phyloP scores from a whole-genome alignment of 371 early-diverging fungal species.

The Lichtheimia corymbifera region DNA sequence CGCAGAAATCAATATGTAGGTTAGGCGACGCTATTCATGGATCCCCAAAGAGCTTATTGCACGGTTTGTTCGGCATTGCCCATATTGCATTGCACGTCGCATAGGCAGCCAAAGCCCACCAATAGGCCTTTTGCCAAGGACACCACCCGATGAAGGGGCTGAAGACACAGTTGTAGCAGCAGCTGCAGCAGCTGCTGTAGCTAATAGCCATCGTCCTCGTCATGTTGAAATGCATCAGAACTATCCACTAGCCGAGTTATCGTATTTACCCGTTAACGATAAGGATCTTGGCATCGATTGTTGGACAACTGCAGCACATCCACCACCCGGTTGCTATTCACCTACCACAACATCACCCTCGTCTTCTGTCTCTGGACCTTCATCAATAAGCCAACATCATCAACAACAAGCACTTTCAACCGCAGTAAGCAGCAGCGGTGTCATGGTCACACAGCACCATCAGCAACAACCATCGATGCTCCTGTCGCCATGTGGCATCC shows the following conservation, averaged over 20 bases:
- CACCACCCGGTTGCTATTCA: neutral
- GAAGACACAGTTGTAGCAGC: neutral
- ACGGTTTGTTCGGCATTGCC: slow-evolving; percentile 54
- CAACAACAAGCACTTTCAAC: neutral
- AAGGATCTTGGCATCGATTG: neutral
- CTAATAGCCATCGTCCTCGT: too few relatives aligned
- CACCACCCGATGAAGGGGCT: slow-evolving; percentile 25
- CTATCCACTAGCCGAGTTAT: neutral
- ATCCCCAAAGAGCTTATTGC: slow-evolving; percentile 55
- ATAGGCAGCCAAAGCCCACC: slow-evolving; percentile 42
- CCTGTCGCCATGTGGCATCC: too few relatives aligned
- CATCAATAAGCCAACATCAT: neutral
- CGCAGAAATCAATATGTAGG: slow-evolving; percentile 17
- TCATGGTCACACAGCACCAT: too few relatives aligned
- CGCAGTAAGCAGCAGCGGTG: too few relatives aligned
- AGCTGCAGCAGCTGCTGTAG: neutral
- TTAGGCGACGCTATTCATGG: slow-evolving; percentile 48
- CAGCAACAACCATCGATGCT: too few relatives aligned
- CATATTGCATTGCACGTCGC: slow-evolving; percentile 48
- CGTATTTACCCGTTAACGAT: neutral
- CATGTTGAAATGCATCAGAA: neutral
- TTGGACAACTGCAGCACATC: neutral
- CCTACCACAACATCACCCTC: slow-evolving; percentile 1
- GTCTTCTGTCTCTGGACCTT: neutral
- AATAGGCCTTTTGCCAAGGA: slow-evolving; percentile 28